Percentiles rank a stretch among this genome's conserved stretches.
Conservation (phyloP, 2,329 filamentous ascomycete species). For the Fusarium sp. region DNA sequence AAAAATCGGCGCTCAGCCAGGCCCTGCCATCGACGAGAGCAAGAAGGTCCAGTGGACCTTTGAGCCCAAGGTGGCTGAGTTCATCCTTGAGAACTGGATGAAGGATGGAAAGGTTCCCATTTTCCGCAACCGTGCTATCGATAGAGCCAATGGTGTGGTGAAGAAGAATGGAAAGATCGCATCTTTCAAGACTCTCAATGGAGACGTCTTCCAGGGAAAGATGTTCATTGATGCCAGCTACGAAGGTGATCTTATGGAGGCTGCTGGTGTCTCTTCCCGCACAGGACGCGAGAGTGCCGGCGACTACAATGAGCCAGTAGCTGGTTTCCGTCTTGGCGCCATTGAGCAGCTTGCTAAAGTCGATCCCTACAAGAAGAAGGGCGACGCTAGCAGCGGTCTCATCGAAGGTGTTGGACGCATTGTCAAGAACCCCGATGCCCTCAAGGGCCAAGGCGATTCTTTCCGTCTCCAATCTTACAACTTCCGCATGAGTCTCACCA, state of each 20-base stretch:
- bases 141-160: conserved; percentile 24
- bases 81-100: conserved; percentile 36
- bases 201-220: conserved; percentile 30
- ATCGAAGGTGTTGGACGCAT: conserved; percentile 28
- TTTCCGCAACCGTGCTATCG: conserved; percentile 36
- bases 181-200: conserved; percentile 32
- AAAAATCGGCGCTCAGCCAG: conserved; percentile 38
- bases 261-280: conserved; percentile 34
- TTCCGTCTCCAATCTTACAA: conserved; percentile 41
- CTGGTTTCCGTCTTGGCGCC: conserved; percentile 24
- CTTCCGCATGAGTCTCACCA: conserved; percentile 37
- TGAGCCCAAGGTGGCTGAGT: conserved; percentile 41
- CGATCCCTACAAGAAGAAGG: conserved; percentile 33
- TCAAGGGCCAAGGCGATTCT: conserved; percentile 20
- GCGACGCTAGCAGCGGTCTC: conserved; percentile 24
- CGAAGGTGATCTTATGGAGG: conserved; percentile 42
- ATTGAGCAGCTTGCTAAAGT: conserved; percentile 21
- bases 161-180: conserved; percentile 33
- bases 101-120: conserved; percentile 38
- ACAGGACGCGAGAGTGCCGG: conserved; percentile 31
- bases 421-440: conserved; percentile 12
- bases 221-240: conserved; percentile 45
- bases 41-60: conserved; percentile 44
- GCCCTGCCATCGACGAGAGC: conserved; percentile 35
- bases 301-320: conserved; percentile 31